Evolutionary conservation across 2,329 filamentous ascomycete species (phyloP).

Genomic region (Fusarium poae): DNA sequence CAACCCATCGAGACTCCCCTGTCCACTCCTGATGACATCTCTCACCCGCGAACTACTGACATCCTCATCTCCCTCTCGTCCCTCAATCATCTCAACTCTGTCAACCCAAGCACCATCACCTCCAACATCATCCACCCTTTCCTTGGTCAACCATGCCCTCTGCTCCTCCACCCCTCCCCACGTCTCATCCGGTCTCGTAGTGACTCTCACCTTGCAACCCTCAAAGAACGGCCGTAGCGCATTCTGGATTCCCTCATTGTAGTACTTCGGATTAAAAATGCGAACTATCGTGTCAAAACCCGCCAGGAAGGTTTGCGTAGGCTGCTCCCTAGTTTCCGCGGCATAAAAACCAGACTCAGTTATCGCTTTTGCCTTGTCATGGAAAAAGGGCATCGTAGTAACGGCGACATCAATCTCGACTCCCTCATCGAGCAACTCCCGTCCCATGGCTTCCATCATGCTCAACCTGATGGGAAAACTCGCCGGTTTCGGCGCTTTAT

Average conservation of each 20-base stretch:
- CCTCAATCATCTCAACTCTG: constrained; percentile 71
- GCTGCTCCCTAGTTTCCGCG: constrained; percentile 21
- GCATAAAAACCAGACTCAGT: constrained; percentile 59
- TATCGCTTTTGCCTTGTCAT: constrained; percentile 75
- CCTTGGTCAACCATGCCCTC: constrained; percentile 63
- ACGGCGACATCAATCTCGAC: constrained; percentile 74
- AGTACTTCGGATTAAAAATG: constrained; percentile 80
- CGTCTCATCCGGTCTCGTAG: constrained; percentile 70
- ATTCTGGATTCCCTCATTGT: constrained; percentile 61
- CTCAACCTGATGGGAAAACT: constrained; percentile 74
- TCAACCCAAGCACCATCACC: constrained; percentile 69
- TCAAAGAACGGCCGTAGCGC: constrained; percentile 74
- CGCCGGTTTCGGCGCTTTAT: constrained; percentile 76
- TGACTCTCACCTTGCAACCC: constrained; percentile 72
- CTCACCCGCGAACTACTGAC: constrained; percentile 75
- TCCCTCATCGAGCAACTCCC: constrained; percentile 59
- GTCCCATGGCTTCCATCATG: constrained; percentile 78
- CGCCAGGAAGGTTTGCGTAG: constrained; percentile 75
- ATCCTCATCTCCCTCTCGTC: constrained; percentile 56
- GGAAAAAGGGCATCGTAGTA: constrained; percentile 79
- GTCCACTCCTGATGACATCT: constrained; percentile 64
- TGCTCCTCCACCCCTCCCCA: constrained; percentile 65
- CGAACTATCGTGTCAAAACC: constrained; percentile 83
- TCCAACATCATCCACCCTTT: constrained; percentile 64
- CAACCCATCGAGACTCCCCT: constrained; percentile 63